Evolutionary conservation across 2,329 filamentous ascomycete species (phyloP), one percentile per base, ranked within the genome.

Genomic region (Hymenoscyphus fraxineus): DNA sequence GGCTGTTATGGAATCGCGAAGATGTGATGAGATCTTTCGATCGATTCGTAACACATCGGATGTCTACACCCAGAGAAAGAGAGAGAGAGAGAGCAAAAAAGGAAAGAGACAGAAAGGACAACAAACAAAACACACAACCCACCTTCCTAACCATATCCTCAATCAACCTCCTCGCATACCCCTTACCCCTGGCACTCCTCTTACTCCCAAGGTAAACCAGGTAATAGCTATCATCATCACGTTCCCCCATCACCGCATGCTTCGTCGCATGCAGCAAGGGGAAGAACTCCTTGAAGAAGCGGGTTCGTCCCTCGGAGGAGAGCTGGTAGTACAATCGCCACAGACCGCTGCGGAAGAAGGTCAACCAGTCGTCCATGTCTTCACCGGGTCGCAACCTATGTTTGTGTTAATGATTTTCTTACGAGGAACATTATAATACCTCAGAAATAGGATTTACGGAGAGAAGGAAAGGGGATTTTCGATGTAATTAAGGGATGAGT

Each of bases 121-220:
- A 35, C 6, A 16, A 61, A 59, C 47, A n/a, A 16, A 61, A 59
- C 47, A 59, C 47, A 32, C 19, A 31, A 78, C 80, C 67, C 77
- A 88, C 87, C 80, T 82, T 81, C 56, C 77, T 78, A 61, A 88
- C 87, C 78, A 92, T 88, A 74, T 91, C 81, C 75, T 87, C 82
- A 68, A 95, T 85, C 67, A 93, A 81, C 78, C 86, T 88, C 69
- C 82, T 82, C 16, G 87, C 90, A 76, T 91, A 91, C 12, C 92
- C 91, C 70, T 88, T 88, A 58, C 90, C 86, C 66, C 89, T 85
- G 4, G 88, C 86, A 66, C 81, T 82, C 40, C 89, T 86, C 76
- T 88, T 89, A 60, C 90, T 93, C 67, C 91, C 92, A 66, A 96
- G 81, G 77, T 94, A 95, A 58, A 93, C 90, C 62, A 96, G 86